These are phyloP conservation scores for Kwoniella botswanensis DNA, from an alignment of 768 basidiomycete genomes.

Conservation along the genomic window DNA sequence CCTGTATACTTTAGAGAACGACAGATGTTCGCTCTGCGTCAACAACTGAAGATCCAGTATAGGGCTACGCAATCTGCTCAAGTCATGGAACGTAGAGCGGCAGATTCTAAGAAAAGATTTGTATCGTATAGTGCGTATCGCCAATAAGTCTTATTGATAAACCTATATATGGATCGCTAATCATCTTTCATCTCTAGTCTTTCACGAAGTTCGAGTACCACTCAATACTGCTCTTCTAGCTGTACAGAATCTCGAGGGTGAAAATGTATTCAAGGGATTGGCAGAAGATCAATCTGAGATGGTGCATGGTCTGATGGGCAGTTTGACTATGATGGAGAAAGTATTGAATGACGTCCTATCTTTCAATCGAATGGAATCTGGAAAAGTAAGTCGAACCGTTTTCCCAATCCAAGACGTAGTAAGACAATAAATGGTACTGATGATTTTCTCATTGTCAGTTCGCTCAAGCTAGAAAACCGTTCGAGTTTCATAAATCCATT, in stretches of 20 bases:
- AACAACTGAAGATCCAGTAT: constrained; percentile 76
- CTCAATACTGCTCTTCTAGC: constrained; percentile 71
- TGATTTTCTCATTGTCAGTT: constrained; percentile 62
- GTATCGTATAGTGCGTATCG: constrained; percentile 56
- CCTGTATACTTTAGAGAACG: constrained; percentile 60
- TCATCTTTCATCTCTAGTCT: constrained; percentile 46
- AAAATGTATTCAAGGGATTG: constrained; percentile 67
- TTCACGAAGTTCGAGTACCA: constrained; percentile 63
- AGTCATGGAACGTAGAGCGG: constrained; percentile 70
- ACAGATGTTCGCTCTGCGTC: constrained; percentile 70
- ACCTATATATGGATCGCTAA: no score
- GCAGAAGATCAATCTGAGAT: constrained; percentile 76
- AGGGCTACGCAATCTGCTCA: constrained; percentile 74
- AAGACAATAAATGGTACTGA: no score
- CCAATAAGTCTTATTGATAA: background rate
- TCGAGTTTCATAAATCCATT: constrained; percentile 61
- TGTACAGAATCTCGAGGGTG: constrained; percentile 89
- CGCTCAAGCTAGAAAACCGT: constrained; percentile 61
- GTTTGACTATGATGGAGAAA: constrained; percentile 57
- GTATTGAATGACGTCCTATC: constrained; percentile 59
- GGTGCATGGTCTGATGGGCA: constrained; percentile 70
- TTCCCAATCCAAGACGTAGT: no score
- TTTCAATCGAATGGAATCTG: constrained; percentile 57
- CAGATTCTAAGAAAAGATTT: constrained; percentile 81
- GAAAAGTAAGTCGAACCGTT: constrained; percentile 35